These are phyloP conservation scores for Amanita brunnescens DNA, from an alignment of 768 basidiomycete species.

Conservation along the genomic window DNA sequence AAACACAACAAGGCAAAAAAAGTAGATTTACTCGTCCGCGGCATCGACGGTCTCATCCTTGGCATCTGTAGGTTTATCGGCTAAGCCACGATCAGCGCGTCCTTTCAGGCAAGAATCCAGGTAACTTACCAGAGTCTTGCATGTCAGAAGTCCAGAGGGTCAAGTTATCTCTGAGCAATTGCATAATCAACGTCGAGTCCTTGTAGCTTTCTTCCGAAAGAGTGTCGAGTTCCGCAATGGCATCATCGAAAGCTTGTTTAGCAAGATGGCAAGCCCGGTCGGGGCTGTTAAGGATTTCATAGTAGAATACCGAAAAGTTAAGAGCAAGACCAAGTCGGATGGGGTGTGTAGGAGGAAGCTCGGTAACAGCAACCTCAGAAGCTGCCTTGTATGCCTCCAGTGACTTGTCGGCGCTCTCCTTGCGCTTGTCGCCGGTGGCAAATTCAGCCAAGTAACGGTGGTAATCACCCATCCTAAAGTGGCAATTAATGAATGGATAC, in stretches of 20 bases:
- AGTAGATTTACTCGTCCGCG: slow-evolving; percentile 52
- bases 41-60: slow-evolving; percentile 62
- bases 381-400: slow-evolving; percentile 97
- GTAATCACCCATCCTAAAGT: slow-evolving; percentile 93
- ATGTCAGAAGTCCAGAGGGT: slow-evolving; percentile 98
- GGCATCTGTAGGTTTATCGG: slow-evolving; percentile 61
- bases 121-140: slow-evolving; percentile 75
- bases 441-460: slow-evolving; percentile 99
- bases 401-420: slow-evolving; percentile 95
- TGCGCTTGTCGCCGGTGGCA: slow-evolving; percentile 95
- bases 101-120: background rate
- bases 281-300: slow-evolving; percentile 98
- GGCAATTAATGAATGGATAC: slow-evolving; percentile 14
- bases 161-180: slow-evolving; percentile 93
- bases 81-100: slow-evolving; percentile 17
- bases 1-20: slow-evolving; percentile 10
- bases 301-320: slow-evolving; percentile 99
- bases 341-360: slow-evolving; percentile 93
- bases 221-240: slow-evolving; percentile 98
- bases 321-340: slow-evolving; percentile 97
- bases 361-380: slow-evolving; percentile 92
- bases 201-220: slow-evolving; percentile 99
- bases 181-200: slow-evolving; percentile 97
- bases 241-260: slow-evolving; percentile 98
- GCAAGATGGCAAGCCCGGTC: slow-evolving; percentile 98